A percentile compares a stretch with the other conserved stretches of the same genome.
phyloP scores from a whole-genome alignment of 495 filamentous ascomycete species.

The Achaetomiella virescens region DNA sequence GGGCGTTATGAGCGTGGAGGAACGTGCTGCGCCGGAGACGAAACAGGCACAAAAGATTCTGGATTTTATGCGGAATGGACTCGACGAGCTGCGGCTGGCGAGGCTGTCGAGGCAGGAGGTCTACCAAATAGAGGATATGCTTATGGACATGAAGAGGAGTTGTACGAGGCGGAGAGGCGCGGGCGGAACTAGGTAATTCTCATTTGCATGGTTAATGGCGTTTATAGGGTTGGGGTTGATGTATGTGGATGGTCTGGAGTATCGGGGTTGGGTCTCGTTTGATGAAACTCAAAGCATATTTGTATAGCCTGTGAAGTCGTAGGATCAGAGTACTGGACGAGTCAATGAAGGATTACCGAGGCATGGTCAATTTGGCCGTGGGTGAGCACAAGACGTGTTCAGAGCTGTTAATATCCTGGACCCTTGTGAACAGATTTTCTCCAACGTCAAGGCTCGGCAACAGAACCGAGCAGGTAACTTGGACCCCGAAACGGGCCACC shows the following conservation, averaged over 20 bases:
- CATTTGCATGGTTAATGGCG: slow-evolving; percentile 7
- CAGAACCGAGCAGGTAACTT: too few relatives aligned
- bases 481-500: background rate
- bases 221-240: background rate
- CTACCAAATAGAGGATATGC: slow-evolving; percentile 57
- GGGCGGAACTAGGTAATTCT: slow-evolving; percentile 22
- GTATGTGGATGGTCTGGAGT: background rate
- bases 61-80: slow-evolving; percentile 42
- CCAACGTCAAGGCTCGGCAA: too few relatives aligned
- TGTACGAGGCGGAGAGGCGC: slow-evolving; percentile 56
- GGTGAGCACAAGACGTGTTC: too few relatives aligned
- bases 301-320: background rate
- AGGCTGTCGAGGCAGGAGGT: slow-evolving; percentile 47
- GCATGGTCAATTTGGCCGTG: too few relatives aligned
- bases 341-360: too few relatives aligned
- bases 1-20: background rate
- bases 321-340: too few relatives aligned
- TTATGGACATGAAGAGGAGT: slow-evolving; percentile 61
- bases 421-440: too few relatives aligned
- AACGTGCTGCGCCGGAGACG: background rate
- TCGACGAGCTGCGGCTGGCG: slow-evolving; percentile 47
- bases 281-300: background rate
- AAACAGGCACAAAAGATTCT: slow-evolving; percentile 38
- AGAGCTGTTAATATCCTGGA: too few relatives aligned
- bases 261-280: background rate